A percentile compares a stretch with the other conserved stretches of the same genome.
These are phyloP conservation scores for Leucoagaricus sp. DNA, from an alignment of 1,284 basidiomycete species.

Conservation along the genomic window DNA sequence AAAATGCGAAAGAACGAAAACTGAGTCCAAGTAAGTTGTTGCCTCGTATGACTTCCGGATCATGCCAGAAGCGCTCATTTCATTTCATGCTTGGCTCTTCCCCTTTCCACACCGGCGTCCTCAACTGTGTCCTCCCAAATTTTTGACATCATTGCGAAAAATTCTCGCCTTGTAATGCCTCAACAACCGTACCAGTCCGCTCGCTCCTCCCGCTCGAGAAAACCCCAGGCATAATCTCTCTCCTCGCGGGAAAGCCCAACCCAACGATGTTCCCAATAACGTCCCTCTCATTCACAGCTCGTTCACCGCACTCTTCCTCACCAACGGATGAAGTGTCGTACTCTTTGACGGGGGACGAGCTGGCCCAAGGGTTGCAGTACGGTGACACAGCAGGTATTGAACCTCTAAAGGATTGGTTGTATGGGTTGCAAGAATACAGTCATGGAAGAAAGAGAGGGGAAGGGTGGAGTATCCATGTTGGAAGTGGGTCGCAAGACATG, in stretches of 20 bases:
- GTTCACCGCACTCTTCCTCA: slow-evolving; percentile 43
- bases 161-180: no score
- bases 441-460: slow-evolving; percentile 62
- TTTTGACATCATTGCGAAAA: no score
- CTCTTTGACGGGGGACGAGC: slow-evolving; percentile 54
- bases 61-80: background rate
- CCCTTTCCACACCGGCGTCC: background rate
- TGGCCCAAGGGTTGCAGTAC: slow-evolving; percentile 76
- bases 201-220: slow-evolving; percentile 77
- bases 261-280: slow-evolving; percentile 89
- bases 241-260: slow-evolving; percentile 90
- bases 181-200: no score
- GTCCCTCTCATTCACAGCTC: slow-evolving; percentile 62
- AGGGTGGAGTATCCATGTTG: slow-evolving; percentile 78
- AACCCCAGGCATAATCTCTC: slow-evolving; percentile 80
- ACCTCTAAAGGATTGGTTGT: slow-evolving; percentile 65
- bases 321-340: slow-evolving; percentile 46
- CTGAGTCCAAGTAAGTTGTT: slow-evolving; percentile 58
- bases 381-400: slow-evolving; percentile 75
- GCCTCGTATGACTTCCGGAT: slow-evolving; percentile 7
- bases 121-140: no score
- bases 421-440: slow-evolving; percentile 63
- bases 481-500: slow-evolving; percentile 86
- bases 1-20: slow-evolving; percentile 54
- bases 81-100: background rate